These are phyloP conservation scores for Fusarium siculi DNA, from an alignment of 2,329 filamentous ascomycete species.

Conservation along the genomic window DNA sequence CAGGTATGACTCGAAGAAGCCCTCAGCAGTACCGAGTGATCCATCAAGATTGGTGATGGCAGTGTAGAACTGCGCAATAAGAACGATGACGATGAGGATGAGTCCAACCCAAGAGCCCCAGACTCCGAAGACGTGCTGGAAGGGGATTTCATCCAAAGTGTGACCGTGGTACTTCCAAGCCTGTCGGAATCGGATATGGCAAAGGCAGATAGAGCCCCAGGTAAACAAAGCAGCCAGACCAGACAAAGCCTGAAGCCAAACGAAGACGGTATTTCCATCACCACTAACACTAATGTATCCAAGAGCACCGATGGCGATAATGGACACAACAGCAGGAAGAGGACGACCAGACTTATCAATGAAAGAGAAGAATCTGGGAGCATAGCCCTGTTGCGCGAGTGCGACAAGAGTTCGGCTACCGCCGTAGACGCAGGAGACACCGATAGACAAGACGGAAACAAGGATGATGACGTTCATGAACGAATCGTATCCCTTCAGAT, in stretches of 20 bases:
- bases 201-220: constrained; percentile 75
- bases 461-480: constrained; percentile 71
- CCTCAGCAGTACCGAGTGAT: constrained; percentile 45
- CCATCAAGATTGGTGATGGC: constrained; percentile 54
- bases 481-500: constrained; percentile 61
- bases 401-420: constrained; percentile 69
- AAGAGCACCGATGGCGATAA: constrained; percentile 62
- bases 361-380: constrained; percentile 66
- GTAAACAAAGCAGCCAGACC: constrained; percentile 74
- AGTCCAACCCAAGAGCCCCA: constrained; percentile 73
- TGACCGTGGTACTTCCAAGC: constrained; percentile 73
- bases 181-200: constrained; percentile 75
- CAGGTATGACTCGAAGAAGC: constrained; percentile 66
- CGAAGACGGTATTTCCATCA: constrained; percentile 64
- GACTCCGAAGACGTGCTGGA: constrained; percentile 69
- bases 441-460: constrained; percentile 68
- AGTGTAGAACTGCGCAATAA: constrained; percentile 65
- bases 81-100: constrained; percentile 64
- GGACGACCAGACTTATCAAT: constrained; percentile 69
- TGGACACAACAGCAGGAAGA: constrained; percentile 58
- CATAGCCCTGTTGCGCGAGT: constrained; percentile 68
- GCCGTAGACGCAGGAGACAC: constrained; percentile 68
- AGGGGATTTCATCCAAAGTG: constrained; percentile 73
- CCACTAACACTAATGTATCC: constrained; percentile 60
- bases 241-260: constrained; percentile 74